Percentiles rank a stretch among this genome's conserved stretches.
These are phyloP conservation scores for Gymnopus androsaceus DNA, from an alignment of 1,284 basidiomycete species.

Conservation along the genomic window DNA sequence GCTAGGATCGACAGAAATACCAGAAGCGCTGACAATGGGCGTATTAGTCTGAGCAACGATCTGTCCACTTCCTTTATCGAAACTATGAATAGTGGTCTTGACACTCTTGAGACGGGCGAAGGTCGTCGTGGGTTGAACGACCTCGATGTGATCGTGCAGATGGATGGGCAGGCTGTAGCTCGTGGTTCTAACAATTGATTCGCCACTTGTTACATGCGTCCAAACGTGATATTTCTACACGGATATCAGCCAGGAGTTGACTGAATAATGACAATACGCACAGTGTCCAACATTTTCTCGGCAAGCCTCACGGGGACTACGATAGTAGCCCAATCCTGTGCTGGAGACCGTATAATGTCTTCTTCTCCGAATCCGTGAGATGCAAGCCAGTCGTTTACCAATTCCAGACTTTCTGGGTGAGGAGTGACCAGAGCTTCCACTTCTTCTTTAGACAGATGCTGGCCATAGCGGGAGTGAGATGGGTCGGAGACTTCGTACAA, in stretches of 20 bases:
- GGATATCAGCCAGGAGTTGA: neutral
- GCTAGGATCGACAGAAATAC: no score
- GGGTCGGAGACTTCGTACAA: conserved; percentile 58
- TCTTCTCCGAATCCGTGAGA: conserved; percentile 39
- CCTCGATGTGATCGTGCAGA: no score
- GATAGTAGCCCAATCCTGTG: conserved; percentile 48
- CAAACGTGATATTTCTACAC: no score
- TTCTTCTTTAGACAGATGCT: conserved; percentile 49
- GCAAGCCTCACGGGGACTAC: conserved; percentile 47
- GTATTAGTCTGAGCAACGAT: no score
- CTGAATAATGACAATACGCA: conserved; percentile 22
- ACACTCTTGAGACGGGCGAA: no score
- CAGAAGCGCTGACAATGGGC: no score
- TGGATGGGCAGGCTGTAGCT: no score
- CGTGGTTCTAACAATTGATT: no score
- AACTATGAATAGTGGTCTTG: no score
- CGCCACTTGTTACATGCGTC: conserved; percentile 36
- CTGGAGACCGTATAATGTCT: conserved; percentile 33
- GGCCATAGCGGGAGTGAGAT: conserved; percentile 40
- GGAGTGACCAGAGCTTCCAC: conserved; percentile 49
- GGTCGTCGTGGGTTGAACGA: no score
- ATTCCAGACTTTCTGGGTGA: conserved; percentile 38
- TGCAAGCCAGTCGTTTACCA: conserved; percentile 49
- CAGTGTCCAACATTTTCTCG: conserved; percentile 44
- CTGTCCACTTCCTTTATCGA: no score